A percentile compares a stretch with the other conserved stretches of the same genome.
Evolutionary conservation across 768 basidiomycete genomes (phyloP).

Genomic region (Trametes cubensis): DNA sequence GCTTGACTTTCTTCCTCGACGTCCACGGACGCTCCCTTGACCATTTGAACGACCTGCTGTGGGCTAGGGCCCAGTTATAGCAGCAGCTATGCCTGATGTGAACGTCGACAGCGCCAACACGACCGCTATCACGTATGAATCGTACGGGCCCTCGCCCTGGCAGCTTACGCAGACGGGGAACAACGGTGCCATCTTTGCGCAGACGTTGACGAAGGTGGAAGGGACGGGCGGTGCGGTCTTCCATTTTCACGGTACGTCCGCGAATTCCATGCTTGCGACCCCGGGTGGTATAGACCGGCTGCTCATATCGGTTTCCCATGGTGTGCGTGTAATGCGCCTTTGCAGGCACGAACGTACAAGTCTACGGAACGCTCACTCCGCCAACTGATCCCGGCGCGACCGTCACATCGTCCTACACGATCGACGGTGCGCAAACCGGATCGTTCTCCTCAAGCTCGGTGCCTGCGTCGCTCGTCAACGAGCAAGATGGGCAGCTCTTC

Average conservation of each 20-base stretch:
- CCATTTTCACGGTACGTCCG: conserved; percentile 12
- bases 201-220: conserved; percentile 18
- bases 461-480: conserved; percentile 7
- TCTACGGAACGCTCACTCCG: conserved; percentile 23
- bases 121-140: conserved; percentile 14
- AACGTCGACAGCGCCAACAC: conserved; percentile 18
- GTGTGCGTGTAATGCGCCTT: neutral
- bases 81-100: conserved; percentile 8
- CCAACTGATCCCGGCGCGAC: conserved; percentile 1
- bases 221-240: conserved; percentile 13
- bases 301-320: neutral
- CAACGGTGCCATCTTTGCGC: conserved; percentile 15
- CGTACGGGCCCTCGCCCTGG: conserved; percentile 14
- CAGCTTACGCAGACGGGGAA: conserved; percentile 10
- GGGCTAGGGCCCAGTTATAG: neutral
- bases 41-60: neutral
- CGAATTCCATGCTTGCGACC: neutral
- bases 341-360: conserved; percentile 24
- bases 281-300: too few species aligned
- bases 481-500: conserved; percentile 24
- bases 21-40: neutral
- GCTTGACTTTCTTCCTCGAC: conserved; percentile 21
- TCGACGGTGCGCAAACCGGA: conserved; percentile 9
- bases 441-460: conserved; percentile 20
- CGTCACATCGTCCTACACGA: conserved; percentile 20